Evolutionary conservation across 176 grass and related monocot species (phyloP), one percentile per base, ranked within the genome.

Genomic region (Hsuehochloa calcarea): DNA sequence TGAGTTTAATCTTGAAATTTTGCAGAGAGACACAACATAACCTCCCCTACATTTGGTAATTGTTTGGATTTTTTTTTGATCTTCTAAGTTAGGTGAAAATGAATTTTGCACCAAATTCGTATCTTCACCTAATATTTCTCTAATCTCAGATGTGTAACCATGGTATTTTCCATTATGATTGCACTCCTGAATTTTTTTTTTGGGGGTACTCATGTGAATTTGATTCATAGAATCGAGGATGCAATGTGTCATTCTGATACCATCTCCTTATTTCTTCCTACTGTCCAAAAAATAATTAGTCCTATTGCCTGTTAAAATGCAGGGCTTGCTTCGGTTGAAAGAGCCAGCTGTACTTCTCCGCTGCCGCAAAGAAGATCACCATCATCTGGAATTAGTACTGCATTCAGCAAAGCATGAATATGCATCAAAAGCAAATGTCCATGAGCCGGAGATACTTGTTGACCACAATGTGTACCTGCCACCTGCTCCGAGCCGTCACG

Each of bases 261-360:
- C 31, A 58, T 70, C 3, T 62, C 35, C 6, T 12, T 35, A 19
- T 65, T 45, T 25, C 47, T 39, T 79, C 12, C 6, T 45, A 12
- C n/a, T 41, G n/a, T 55, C n/a, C 60, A 74, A 78, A 38, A 40
- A 40, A 40, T 76, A 27, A 49, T 58, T 46, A 74, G 45, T 84
- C 17, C 8, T 25, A 23, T 55, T 87, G n/a, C 65, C 55, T 49
- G 17, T 23, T 74, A 64, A 85, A 75, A 67, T 92, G 14, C 88
- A 99, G 97, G 85, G 97, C 54, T 81, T 99, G 87, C 82, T 96
- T 46, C 83, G 91, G 39, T 88, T 96, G 88, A 99, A 94, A 89
- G 97, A 99, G 75, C 97, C 97, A 47, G 89, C 88, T 76, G 90
- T 99, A 68, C 72, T 99, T 45, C 90, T 99, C 70, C 86, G 97